These are phyloP conservation scores for Xylariaceae sp. DNA, from an alignment of 2,329 filamentous ascomycete species.

Conservation along the genomic window DNA sequence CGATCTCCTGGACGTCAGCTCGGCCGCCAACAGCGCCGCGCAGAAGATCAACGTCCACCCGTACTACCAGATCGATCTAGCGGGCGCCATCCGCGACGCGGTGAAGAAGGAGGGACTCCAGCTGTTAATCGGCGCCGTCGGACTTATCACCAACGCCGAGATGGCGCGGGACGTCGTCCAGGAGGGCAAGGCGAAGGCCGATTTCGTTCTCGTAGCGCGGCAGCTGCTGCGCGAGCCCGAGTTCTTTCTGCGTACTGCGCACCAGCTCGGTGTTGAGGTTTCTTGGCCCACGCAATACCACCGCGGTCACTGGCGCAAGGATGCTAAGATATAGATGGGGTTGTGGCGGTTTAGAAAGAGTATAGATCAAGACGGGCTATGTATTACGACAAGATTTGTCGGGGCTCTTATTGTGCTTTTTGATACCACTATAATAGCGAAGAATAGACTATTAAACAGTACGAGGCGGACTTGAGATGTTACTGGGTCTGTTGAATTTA, in stretches of 20 bases:
- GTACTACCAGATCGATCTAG: slow-evolving; percentile 71
- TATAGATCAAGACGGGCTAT: neutral
- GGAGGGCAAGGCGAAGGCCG: slow-evolving; percentile 48
- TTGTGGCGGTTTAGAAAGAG: neutral
- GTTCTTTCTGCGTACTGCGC: slow-evolving; percentile 68
- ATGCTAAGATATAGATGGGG: slow-evolving; percentile 22
- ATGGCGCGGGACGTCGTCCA: slow-evolving; percentile 60
- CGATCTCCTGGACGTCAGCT: slow-evolving; percentile 79
- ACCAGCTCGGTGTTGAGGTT: slow-evolving; percentile 66
- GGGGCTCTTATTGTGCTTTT: too few relatives aligned
- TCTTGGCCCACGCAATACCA: slow-evolving; percentile 67
- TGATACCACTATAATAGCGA: too few relatives aligned
- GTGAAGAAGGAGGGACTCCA: slow-evolving; percentile 45
- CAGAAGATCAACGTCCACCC: slow-evolving; percentile 60
- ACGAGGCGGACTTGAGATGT: too few relatives aligned
- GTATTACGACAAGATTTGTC: too few relatives aligned
- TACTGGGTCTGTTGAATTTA: too few relatives aligned
- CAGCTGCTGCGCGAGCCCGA: slow-evolving; percentile 81
- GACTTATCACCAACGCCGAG: slow-evolving; percentile 65
- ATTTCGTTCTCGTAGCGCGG: slow-evolving; percentile 69
- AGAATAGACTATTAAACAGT: too few relatives aligned
- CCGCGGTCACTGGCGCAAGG: slow-evolving; percentile 34
- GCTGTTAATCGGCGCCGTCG: slow-evolving; percentile 69
- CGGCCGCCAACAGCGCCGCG: slow-evolving; percentile 62
- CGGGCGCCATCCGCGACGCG: slow-evolving; percentile 65